These are phyloP conservation scores for Biscutella auriculata DNA, from an alignment of 441 rosid genomes.

Conservation along the genomic window DNA sequence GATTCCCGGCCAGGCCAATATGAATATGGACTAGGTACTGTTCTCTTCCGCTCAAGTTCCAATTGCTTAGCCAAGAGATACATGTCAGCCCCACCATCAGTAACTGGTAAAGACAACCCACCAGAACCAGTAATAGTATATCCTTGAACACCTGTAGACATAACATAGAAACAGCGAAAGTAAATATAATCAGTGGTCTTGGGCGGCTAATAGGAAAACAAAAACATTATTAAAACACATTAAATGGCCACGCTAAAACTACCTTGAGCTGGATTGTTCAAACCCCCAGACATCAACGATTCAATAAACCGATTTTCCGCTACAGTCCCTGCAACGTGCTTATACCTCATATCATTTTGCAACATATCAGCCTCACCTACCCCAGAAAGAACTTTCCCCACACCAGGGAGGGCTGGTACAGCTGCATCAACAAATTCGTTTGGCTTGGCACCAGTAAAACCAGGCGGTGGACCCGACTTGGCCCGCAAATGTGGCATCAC, in stretches of 20 bases:
- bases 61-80: conserved; percentile 65
- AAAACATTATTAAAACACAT: background rate
- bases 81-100: conserved; percentile 52
- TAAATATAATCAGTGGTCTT: background rate
- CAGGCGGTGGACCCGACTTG: conserved; percentile 95
- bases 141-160: conserved; percentile 53
- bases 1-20: conserved; percentile 75
- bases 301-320: conserved; percentile 91
- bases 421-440: conserved; percentile 45
- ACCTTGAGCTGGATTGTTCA: conserved; percentile 60
- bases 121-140: conserved; percentile 43
- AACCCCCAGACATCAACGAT: conserved; percentile 67
- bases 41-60: conserved; percentile 69
- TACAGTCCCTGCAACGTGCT: conserved; percentile 46
- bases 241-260: conserved; percentile 8
- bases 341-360: conserved; percentile 48
- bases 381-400: conserved; percentile 41
- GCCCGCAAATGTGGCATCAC: conserved; percentile 97
- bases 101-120: conserved; percentile 32
- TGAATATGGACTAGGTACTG: conserved; percentile 42
- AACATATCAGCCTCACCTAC: conserved; percentile 38
- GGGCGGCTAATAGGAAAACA: background rate
- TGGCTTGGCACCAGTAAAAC: conserved; percentile 61
- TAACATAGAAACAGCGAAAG: conserved; percentile 11
- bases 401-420: conserved; percentile 35